Percentiles rank a stretch among this genome's conserved stretches.
These are phyloP conservation scores for Perkinsela sp. DNA, from an alignment of 208 protist genomes.

Conservation along the genomic window DNA sequence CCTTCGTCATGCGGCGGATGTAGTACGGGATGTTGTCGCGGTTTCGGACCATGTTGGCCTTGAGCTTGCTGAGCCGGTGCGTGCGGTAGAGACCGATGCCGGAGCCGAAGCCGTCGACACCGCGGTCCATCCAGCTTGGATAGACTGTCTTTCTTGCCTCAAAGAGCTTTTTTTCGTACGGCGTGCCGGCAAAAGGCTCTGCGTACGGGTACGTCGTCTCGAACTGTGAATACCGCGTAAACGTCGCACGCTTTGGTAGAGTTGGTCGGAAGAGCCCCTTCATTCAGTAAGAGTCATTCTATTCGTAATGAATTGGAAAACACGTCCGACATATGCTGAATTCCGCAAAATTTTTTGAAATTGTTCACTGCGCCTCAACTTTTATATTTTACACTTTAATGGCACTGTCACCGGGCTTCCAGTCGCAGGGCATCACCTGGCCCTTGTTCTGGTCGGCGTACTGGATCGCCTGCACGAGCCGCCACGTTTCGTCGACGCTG, in stretches of 20 bases:
- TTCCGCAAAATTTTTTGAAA: no score
- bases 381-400: slow-evolving; percentile 61
- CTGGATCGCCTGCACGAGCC: slow-evolving; percentile 80
- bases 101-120: background rate
- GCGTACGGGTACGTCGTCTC: background rate
- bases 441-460: slow-evolving; percentile 67
- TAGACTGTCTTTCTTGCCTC: background rate
- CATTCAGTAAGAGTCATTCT: background rate
- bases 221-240: background rate
- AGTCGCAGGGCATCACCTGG: slow-evolving; percentile 79
- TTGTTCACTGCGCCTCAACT: no score
- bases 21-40: background rate
- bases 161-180: background rate
- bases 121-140: background rate
- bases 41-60: background rate
- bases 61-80: background rate
- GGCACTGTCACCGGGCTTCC: slow-evolving; percentile 59
- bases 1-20: background rate
- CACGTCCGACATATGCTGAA: background rate
- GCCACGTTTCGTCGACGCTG: slow-evolving; percentile 76
- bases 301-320: background rate
- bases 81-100: background rate
- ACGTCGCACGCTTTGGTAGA: background rate
- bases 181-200: background rate
- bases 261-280: background rate